Percentiles rank a stretch among this genome's conserved stretches.
These are phyloP conservation scores for Angophora floribunda DNA, from an alignment of 345 rosid genomes.

Conservation along the genomic window DNA sequence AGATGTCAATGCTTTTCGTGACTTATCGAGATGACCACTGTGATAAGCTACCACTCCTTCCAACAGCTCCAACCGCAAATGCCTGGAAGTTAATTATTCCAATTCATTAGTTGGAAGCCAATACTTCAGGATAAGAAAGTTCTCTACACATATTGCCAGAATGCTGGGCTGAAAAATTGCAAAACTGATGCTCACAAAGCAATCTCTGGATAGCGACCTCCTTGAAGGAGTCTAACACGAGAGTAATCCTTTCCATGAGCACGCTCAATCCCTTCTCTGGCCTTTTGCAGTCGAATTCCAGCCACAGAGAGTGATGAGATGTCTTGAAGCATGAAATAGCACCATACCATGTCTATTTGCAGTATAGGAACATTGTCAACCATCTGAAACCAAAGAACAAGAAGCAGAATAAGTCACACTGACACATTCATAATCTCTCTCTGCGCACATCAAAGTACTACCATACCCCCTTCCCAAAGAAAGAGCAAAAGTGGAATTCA, in stretches of 20 bases:
- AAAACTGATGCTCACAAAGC: constrained; percentile 50
- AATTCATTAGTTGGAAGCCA: not conserved
- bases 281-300: constrained; percentile 69
- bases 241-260: constrained; percentile 87
- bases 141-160: not conserved
- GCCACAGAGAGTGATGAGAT: constrained; percentile 82
- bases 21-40: constrained; percentile 57
- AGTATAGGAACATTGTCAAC: constrained; percentile 85
- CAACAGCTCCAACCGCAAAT: constrained; percentile 78
- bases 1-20: constrained; percentile 48
- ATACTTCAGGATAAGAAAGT: not conserved
- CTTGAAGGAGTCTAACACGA: constrained; percentile 81
- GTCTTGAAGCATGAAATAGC: constrained; percentile 87
- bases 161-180: not conserved
- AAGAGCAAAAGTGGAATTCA: not conserved
- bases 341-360: constrained; percentile 99
- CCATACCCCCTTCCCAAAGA: not conserved
- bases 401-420: not conserved
- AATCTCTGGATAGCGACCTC: constrained; percentile 64
- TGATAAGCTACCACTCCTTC: constrained; percentile 96
- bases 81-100: constrained; percentile 21
- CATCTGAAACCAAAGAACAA: constrained; percentile 19
- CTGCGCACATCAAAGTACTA: not conserved
- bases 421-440: not conserved
- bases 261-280: constrained; percentile 86